Base-by-base conservation (phyloP, 805 yeast genomes). In the Kuraishia capsulata region DNA sequence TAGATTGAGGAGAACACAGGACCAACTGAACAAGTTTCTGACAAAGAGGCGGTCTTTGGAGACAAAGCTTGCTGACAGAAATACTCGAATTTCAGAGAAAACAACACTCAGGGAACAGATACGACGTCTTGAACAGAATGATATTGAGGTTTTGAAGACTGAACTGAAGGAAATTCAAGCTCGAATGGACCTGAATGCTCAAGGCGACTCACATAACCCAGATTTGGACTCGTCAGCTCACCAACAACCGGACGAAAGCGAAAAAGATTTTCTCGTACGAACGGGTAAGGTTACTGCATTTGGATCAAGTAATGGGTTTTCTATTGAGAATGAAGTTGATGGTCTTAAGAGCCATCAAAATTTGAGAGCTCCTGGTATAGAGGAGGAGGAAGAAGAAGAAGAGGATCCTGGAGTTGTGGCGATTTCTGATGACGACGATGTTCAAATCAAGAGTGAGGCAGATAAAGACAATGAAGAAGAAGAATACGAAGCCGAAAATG, bases 221-320 rank as follows among this genome's bases (percentile, higher is more conserved):
- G 33, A 24, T 11, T 39, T 39, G 2, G 51, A 42, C 1, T 41
- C 47, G 14, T 44, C 51, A 1, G 47, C 49, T n/a, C 71, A 61
- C 3, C 64, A 68, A 44, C 64, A 72, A 5, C 76, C 82, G 0
- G 83, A 73, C n/a, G 97, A 92, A 51, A 60, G 87, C 0, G 83
- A 82, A 51, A 75, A 75, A 40, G 97, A 89, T 37, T 89, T 59
- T 51, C 65, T 92, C 43, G 74, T 92, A 0, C 69, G 98, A 45
- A 89, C 90, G 0, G 98, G 98, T 21, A 79, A 87, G 54, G 76
- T 88, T 40, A 92, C 98, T 0, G 97, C 97, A 1, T 92, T 92
- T 64, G 95, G 96, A 9, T 73, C 75, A 23, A 61, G 74, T 17
- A 66, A 69, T 30, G 79, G 76, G 2, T 82, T 86, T 47, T 67